Percentiles rank a stretch among this genome's conserved stretches.
phyloP scores from a whole-genome alignment of 805 yeast genomes.

The Myxozyma nipponensis region DNA sequence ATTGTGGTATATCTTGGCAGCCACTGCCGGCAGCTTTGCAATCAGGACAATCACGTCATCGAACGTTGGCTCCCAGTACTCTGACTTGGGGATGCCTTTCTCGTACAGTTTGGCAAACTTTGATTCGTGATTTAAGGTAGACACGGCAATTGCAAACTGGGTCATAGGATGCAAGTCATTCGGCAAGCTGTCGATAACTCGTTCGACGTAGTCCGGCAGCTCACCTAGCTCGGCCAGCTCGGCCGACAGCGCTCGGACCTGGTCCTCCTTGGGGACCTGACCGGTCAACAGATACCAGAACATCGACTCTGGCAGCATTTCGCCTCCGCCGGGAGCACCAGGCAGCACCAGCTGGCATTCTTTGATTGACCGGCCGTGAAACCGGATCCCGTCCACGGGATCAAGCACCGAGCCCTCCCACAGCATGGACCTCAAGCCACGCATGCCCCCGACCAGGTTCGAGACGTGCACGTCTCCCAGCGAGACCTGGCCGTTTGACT shows the following conservation, averaged over 20 bases:
- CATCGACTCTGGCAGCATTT: constrained; percentile 70
- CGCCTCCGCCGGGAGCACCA: constrained; percentile 49
- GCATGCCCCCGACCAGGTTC: constrained; percentile 65
- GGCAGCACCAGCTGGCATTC: constrained; percentile 68
- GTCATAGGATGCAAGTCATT: constrained; percentile 77
- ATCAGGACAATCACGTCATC: constrained; percentile 68
- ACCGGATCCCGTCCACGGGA: constrained; percentile 70
- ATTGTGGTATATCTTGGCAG: constrained; percentile 71
- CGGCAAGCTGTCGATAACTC: constrained; percentile 61
- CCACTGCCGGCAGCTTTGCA: constrained; percentile 69
- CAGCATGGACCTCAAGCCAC: constrained; percentile 67
- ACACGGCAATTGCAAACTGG: constrained; percentile 70
- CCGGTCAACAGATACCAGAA: constrained; percentile 78
- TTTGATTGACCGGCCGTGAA: constrained; percentile 71
- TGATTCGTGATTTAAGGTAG: constrained; percentile 69
- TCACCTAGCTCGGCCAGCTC: constrained; percentile 63
- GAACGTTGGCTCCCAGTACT: constrained; percentile 71
- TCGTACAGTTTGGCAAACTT: constrained; percentile 70
- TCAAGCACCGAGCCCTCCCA: constrained; percentile 82
- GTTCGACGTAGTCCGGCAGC: constrained; percentile 61
- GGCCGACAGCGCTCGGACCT: constrained; percentile 52
- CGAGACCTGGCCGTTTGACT: constrained; percentile 37
- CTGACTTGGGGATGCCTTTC: constrained; percentile 60
- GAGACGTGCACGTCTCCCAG: constrained; percentile 48
- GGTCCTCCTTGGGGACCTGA: constrained; percentile 58